Conservation (phyloP, 371 early-diverging fungal species). For the Apophysomyces ossiformis region DNA sequence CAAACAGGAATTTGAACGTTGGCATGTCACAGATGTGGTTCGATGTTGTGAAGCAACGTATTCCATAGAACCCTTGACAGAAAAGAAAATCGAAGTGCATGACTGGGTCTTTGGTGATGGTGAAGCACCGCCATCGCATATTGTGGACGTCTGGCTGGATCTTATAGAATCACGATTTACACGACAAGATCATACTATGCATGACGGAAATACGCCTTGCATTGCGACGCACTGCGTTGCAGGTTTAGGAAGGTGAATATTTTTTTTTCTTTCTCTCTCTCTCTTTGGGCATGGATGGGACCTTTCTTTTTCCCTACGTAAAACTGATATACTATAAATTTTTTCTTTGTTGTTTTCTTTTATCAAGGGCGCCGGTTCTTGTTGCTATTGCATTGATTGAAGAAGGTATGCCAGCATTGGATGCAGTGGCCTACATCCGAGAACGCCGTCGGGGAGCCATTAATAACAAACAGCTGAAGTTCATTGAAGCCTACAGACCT, state of each 20-base stretch:
- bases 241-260: conserved; percentile 74
- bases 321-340: no score
- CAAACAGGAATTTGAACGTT: conserved; percentile 45
- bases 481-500: conserved; percentile 75
- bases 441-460: conserved; percentile 87
- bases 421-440: conserved; percentile 82
- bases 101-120: conserved; percentile 90
- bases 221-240: conserved; percentile 91
- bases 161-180: conserved; percentile 66
- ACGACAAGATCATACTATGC: conserved; percentile 18
- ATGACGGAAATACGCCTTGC: conserved; percentile 42
- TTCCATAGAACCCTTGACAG: conserved; percentile 61
- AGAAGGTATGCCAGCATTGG: conserved; percentile 81
- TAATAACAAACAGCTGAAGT: conserved; percentile 83
- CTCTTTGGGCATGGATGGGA: not conserved
- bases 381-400: conserved; percentile 89
- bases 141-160: conserved; percentile 80
- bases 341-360: not conserved
- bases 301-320: no score
- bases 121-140: conserved; percentile 76
- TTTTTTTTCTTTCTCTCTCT: not conserved
- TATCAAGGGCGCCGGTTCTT: conserved; percentile 71
- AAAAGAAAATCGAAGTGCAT: conserved; percentile 76
- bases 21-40: conserved; percentile 85
- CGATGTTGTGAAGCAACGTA: conserved; percentile 94